A percentile compares a stretch with the other conserved stretches of the same genome.
Evolutionary conservation across 225 moss, liverwort and hornwort genomes (phyloP).

Genomic region (Thuidium tamariscinum): DNA sequence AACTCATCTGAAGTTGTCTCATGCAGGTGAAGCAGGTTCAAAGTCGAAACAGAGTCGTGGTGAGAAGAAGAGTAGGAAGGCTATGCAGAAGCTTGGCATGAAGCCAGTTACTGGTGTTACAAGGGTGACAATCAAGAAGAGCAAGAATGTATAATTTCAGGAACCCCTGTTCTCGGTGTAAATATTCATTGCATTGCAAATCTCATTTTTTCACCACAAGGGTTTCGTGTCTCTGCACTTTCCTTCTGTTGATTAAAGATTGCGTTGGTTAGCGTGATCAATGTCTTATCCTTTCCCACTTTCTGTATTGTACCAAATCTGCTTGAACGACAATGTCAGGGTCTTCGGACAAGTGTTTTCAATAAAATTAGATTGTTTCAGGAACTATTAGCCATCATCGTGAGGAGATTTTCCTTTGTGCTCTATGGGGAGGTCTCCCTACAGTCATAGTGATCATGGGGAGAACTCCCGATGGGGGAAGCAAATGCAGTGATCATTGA

Average conservation of each 20-base stretch:
- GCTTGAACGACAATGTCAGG: neutral
- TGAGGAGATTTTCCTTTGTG: neutral
- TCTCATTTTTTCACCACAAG: neutral
- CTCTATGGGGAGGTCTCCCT: neutral
- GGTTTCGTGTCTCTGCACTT: neutral
- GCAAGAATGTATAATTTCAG: slow-evolving; percentile 55
- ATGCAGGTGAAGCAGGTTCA: slow-evolving; percentile 4
- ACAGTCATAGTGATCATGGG: neutral
- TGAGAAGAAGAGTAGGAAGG: slow-evolving; percentile 91
- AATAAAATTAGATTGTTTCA: neutral
- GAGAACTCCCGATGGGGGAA: too few species aligned
- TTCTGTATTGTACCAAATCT: neutral
- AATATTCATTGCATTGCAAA: neutral
- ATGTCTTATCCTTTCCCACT: neutral
- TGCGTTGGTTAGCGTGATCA: neutral
- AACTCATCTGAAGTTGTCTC: neutral
- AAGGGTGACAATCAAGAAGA: slow-evolving; percentile 86
- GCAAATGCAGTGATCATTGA: neutral
- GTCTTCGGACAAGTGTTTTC: neutral
- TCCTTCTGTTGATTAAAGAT: neutral
- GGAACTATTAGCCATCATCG: neutral
- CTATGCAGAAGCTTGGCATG: slow-evolving; percentile 94
- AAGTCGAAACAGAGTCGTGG: slow-evolving; percentile 81
- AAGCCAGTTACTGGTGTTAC: slow-evolving; percentile 74
- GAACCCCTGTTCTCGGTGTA: neutral